Conservation (phyloP, 2,329 filamentous ascomycete genomes). For the Neonectria ditissima region DNA sequence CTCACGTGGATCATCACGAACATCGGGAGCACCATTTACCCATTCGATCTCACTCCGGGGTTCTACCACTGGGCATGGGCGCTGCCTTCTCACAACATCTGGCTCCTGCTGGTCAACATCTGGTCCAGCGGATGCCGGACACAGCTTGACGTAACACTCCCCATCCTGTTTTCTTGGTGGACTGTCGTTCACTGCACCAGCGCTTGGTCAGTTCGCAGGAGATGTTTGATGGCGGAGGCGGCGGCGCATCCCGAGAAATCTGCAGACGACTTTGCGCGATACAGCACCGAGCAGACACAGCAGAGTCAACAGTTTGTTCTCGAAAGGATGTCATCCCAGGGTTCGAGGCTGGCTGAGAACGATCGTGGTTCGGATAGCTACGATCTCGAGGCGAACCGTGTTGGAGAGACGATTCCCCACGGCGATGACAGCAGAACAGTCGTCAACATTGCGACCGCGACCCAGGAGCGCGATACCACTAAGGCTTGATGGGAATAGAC, state of each 20-base stretch:
- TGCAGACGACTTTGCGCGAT: not conserved
- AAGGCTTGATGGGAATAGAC: too few species aligned
- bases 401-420: not conserved
- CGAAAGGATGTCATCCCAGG: not conserved
- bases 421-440: not conserved
- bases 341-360: not conserved
- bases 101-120: constrained; percentile 52
- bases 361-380: not conserved
- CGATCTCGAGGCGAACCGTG: not conserved
- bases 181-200: constrained; percentile 41
- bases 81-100: constrained; percentile 50
- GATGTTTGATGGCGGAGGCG: constrained; percentile 26
- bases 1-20: constrained; percentile 57
- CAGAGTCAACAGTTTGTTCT: not conserved
- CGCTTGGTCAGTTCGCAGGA: constrained; percentile 40
- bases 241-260: not conserved
- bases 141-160: constrained; percentile 49
- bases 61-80: constrained; percentile 55
- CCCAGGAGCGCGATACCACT: too few species aligned
- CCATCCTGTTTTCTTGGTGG: constrained; percentile 57
- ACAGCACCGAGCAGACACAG: not conserved
- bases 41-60: constrained; percentile 51
- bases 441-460: not conserved
- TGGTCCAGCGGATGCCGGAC: constrained; percentile 58
- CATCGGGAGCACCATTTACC: constrained; percentile 50